Percentiles rank a stretch among this genome's conserved stretches.
Conservation (phyloP, 2,329 filamentous ascomycete genomes). For the Botrytis deweyae region DNA sequence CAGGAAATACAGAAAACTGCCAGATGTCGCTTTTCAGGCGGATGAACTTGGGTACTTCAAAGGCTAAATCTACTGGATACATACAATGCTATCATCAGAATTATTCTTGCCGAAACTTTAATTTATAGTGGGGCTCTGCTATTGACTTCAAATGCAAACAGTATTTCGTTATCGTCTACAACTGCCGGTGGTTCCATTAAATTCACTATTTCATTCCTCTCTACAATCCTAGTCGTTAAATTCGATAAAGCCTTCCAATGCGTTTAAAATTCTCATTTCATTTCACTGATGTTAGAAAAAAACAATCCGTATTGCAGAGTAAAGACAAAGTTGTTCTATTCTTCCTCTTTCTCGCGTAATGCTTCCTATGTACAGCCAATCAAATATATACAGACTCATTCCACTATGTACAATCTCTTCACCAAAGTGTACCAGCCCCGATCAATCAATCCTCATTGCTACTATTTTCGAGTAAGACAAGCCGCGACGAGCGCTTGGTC, state of each 20-base stretch:
- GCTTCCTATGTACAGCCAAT: not conserved
- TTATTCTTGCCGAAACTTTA: not conserved
- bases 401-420: not conserved
- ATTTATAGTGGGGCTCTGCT: not conserved
- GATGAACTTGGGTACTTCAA: not conserved
- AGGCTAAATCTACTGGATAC: not conserved
- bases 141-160: not conserved
- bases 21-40: not conserved
- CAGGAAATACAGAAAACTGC: too few species aligned
- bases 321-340: not conserved
- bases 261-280: not conserved
- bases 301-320: not conserved
- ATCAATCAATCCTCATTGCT: not conserved
- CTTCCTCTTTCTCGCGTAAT: not conserved
- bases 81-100: not conserved
- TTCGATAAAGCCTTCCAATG: not conserved
- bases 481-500: constrained; percentile 32
- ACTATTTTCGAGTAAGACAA: constrained; percentile 28
- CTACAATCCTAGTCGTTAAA: too few species aligned
- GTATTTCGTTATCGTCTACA: not conserved
- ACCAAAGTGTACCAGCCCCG: not conserved
- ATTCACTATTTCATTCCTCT: not conserved
- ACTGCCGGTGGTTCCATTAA: not conserved
- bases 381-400: not conserved
- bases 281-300: not conserved